Conservation (phyloP, 306 rosid genomes). For the Mucuna pruriens region DNA sequence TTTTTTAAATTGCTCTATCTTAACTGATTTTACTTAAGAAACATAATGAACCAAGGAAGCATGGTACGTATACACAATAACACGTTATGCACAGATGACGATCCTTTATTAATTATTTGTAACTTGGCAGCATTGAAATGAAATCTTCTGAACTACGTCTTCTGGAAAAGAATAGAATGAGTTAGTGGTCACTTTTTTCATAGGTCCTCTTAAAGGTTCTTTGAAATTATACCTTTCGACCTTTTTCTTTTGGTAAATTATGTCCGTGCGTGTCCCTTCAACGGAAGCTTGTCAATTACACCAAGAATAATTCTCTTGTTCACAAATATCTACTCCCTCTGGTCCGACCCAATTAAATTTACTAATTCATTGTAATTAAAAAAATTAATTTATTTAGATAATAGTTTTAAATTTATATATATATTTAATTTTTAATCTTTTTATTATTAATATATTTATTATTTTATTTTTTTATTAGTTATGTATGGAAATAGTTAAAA, state of each 20-base stretch:
- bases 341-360: no score
- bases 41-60: not conserved
- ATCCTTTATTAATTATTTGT: not conserved
- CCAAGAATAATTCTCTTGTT: not conserved
- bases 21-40: not conserved
- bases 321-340: no score
- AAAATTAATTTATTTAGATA: no score
- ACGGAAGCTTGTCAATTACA: conserved; percentile 5
- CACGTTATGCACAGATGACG: not conserved
- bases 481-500: no score
- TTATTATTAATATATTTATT: no score
- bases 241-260: conserved; percentile 19
- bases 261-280: not conserved
- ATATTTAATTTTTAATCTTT: no score
- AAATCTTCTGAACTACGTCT: conserved; percentile 14
- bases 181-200: not conserved
- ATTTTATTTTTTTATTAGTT: no score
- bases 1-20: not conserved
- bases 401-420: no score
- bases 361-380: no score
- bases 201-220: conserved; percentile 5
- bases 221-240: conserved; percentile 24
- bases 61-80: not conserved
- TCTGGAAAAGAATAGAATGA: not conserved
- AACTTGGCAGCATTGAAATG: not conserved